Conservation (phyloP, 2,329 filamentous ascomycete species). For the Cytospora paraplurivora region DNA sequence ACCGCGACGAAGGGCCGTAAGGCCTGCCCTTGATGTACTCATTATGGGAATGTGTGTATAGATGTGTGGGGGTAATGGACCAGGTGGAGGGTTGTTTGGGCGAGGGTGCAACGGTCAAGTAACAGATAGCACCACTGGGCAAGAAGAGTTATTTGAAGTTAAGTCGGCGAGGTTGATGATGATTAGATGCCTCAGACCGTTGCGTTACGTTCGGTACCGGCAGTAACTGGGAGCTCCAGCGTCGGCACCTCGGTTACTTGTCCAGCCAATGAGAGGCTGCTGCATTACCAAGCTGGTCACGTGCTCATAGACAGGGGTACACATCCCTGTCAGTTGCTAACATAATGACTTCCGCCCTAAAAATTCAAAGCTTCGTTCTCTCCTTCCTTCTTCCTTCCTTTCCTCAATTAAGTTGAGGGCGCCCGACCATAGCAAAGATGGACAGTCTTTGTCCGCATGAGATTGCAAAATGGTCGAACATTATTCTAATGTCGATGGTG, state of each 20-base stretch:
- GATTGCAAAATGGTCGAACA: constrained; percentile 36
- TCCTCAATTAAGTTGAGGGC: constrained; percentile 56
- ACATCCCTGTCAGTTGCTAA: constrained; percentile 21
- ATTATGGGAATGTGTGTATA: constrained; percentile 42
- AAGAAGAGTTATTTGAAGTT: constrained; percentile 4
- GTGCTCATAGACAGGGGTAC: not conserved
- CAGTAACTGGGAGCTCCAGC: constrained; percentile 28
- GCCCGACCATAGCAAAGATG: constrained; percentile 40
- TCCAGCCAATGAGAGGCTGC: constrained; percentile 42
- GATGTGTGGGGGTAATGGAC: constrained; percentile 17
- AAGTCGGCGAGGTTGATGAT: constrained; percentile 24
- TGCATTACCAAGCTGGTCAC: constrained; percentile 31
- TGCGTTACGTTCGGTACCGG: constrained; percentile 11
- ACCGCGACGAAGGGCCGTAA: constrained; percentile 63
- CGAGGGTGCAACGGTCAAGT: constrained; percentile 17
- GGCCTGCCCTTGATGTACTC: constrained; percentile 60
- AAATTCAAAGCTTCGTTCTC: not conserved
- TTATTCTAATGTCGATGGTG: constrained; percentile 36
- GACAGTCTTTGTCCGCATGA: constrained; percentile 32
- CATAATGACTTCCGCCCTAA: constrained; percentile 21
- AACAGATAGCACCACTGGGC: constrained; percentile 23
- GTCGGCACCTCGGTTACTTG: constrained; percentile 49
- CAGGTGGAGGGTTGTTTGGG: constrained; percentile 17
- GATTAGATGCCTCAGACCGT: constrained; percentile 4
- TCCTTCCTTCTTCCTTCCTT: constrained; percentile 36